Base-by-base conservation (phyloP, 306 rosid species). In the Medicago lupulina region DNA sequence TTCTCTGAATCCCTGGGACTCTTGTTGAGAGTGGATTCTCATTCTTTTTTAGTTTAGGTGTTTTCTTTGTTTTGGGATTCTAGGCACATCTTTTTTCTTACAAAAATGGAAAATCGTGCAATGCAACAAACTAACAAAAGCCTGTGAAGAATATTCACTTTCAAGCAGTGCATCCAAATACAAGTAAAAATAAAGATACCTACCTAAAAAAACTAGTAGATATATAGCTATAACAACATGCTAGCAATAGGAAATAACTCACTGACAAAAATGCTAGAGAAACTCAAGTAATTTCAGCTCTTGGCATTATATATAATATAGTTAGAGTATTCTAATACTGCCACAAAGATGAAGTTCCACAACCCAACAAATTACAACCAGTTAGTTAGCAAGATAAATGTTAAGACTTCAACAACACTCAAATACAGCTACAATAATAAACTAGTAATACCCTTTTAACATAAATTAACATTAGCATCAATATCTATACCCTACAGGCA, bases 401-500 rank as follows among this genome's bases (percentile, higher is more conserved):
- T 61, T 15, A 60, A 61, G 19, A 8, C 67, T 61, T 61, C 8
- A 34, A 23, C 64, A 58, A 61, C 67, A 15, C 67, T 61, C 2
- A 41, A 65, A 11, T 66, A 66, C 19, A 66, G 7, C 19, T 18
- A 39, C 21, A 1, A 23, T 25, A 60, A 12, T 59, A 53, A 53
- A 51, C 16, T 53, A 13, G 7, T 60, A 64, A 8, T 17, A 71
- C 41, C 74, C 73, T 41, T 54, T 79, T 67, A 43, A 44, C 44
- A 61, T 21, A 61, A 6, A 23, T 46, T 4, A 74, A 63, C 75
- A 55, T 5, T 1, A 74, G 34, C 75, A 39, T 82, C 60, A 90
- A 85, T 25, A 86, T 83, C 93, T 83, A 77, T 90, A 88, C 25
- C 91, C 96, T 54, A 90, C 70, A n/a, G 99, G 99, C 97, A 95